A percentile compares a stretch with the other conserved stretches of the same genome.
phyloP scores from a whole-genome alignment of 805 yeast genomes.

The Jamesozyma gamospora region DNA sequence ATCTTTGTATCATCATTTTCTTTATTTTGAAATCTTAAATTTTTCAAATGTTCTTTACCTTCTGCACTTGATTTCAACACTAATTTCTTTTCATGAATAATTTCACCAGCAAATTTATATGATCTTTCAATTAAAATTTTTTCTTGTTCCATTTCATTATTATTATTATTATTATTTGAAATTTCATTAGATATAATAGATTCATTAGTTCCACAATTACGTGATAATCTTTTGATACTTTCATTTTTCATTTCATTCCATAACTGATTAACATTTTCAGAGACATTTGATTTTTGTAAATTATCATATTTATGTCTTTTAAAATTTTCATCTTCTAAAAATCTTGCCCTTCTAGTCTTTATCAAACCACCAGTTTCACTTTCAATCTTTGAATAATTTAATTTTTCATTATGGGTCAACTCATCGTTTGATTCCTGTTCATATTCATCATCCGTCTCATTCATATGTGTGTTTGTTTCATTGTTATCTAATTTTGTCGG shows the following conservation, averaged over 20 bases:
- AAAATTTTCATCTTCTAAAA: conserved; percentile 30
- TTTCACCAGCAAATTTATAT: conserved; percentile 85
- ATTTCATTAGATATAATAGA: conserved; percentile 17
- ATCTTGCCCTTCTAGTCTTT: conserved; percentile 58
- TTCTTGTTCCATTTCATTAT: conserved; percentile 29
- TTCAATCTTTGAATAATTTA: conserved; percentile 44
- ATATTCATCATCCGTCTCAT: conserved; percentile 28
- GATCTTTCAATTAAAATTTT: conserved; percentile 63
- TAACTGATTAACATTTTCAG: conserved; percentile 40
- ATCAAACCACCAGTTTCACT: conserved; percentile 53
- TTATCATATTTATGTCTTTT: conserved; percentile 26
- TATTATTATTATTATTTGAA: not conserved
- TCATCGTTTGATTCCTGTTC: conserved; percentile 29
- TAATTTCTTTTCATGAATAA: conserved; percentile 63
- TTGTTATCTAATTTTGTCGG: conserved; percentile 18
- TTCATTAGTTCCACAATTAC: conserved; percentile 12
- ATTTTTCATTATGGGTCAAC: too few relatives aligned
- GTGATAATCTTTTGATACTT: conserved; percentile 20
- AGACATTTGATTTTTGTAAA: conserved; percentile 15
- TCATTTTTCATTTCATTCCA: conserved; percentile 45
- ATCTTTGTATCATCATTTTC: not conserved
- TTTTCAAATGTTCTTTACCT: conserved; percentile 68
- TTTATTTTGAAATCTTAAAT: conserved; percentile 33
- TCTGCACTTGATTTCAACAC: conserved; percentile 76
- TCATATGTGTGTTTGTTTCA: conserved; percentile 18